A percentile compares a stretch with the other conserved stretches of the same genome.
Conservation (phyloP, 2,329 filamentous ascomycete species). For the Magnaporthales sp. region DNA sequence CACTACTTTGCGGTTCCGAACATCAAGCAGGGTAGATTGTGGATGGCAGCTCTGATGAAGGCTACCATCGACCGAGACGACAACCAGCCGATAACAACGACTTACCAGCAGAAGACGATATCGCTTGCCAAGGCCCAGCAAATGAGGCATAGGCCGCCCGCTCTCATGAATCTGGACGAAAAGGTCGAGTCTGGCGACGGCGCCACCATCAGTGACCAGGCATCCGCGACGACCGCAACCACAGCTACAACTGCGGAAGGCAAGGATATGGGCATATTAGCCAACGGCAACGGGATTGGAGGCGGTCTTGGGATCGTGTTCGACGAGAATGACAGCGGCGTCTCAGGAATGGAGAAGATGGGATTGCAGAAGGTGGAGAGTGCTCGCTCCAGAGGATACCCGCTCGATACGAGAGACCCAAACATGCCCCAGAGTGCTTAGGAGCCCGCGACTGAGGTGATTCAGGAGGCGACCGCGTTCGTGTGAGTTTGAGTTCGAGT, state of each 20-base stretch:
- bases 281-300: neutral
- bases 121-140: conserved; percentile 79
- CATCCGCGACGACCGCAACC: neutral
- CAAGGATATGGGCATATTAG: too few relatives aligned
- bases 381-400: conserved; percentile 19
- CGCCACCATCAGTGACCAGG: conserved; percentile 9
- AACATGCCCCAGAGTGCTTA: conserved; percentile 17
- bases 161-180: conserved; percentile 65
- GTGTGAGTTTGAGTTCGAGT: neutral
- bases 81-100: conserved; percentile 70
- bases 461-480: neutral
- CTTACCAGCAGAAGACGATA: conserved; percentile 96
- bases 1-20: conserved; percentile 97
- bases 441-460: conserved; percentile 12
- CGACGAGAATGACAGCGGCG: conserved; percentile 28
- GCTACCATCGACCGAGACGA: conserved; percentile 94
- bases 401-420: conserved; percentile 21
- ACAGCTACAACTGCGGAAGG: neutral
- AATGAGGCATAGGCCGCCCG: conserved; percentile 83
- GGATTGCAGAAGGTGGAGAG: conserved; percentile 23
- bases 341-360: conserved; percentile 26
- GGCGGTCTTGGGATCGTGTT: conserved; percentile 29
- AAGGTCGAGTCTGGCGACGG: conserved; percentile 16
- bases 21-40: conserved; percentile 76
- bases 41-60: conserved; percentile 99